Evolutionary conservation across 2,329 filamentous ascomycete species (phyloP), one percentile per base, ranked within the genome.

Genomic region (Torrubiellomyces zombiae): DNA sequence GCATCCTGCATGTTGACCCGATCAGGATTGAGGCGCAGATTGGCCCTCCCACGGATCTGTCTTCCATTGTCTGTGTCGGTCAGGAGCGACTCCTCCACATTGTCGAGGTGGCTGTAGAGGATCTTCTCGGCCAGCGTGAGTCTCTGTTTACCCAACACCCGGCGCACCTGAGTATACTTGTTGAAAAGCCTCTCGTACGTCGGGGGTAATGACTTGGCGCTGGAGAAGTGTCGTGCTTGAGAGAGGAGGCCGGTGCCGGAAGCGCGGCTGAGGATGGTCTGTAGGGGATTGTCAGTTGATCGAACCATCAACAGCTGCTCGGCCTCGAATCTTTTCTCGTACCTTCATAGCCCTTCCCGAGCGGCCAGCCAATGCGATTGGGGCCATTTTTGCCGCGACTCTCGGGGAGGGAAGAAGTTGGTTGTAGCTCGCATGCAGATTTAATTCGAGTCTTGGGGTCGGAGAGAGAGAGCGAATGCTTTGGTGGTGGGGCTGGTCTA

Each of bases 1-100:
- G 89, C 89, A 60, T 98, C 89, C 56, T 98, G 89, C 89, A 98
- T 98, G 36, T 91, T 91, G 39, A 95, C 89, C 26, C 89, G 72
- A 51, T 98, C 89, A 13, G 89, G 89, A 55, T 93, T 93, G 51
- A 98, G 76, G 60, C 92, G 92, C 54, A 98, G 65, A 48, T 92
- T 95, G 25, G 83, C 85, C 45, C 73, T 73, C 38, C 86, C 86
- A 20, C 89, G 73, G 33, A 98, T 76, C 43, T 76, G 67, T 25
- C 68, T 68, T 38, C 85, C 86, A 65, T 85, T 81, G 51, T 81
- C 67, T 24, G 85, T 94, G 44, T 73, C 71, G 26, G 68, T 71
- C 32, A 93, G 62, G 26, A 98, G 68, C 18, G 82, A 85, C 50
- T 92, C 83, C 53, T 93, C 85, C 6, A 75, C 70, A 44, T 82